Conservation (phyloP, 2,329 filamentous ascomycete species). For the Colletotrichum sp. region DNA sequence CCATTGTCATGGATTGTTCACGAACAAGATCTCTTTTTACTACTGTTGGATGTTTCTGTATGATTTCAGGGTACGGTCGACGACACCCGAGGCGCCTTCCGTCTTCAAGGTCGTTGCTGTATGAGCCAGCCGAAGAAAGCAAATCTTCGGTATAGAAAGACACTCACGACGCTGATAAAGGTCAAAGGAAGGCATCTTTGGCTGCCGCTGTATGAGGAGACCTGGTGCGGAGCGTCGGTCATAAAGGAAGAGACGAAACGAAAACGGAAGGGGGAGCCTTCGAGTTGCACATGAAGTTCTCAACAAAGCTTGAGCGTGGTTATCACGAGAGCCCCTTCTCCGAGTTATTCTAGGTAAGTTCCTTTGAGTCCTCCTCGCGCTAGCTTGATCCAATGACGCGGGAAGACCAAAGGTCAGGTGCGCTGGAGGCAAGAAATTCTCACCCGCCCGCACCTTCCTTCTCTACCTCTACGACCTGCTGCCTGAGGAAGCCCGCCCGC, state of each 20-base stretch:
- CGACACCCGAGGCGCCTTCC: background rate
- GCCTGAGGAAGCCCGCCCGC: background rate
- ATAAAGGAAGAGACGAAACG: background rate
- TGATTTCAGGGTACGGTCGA: fast-evolving
- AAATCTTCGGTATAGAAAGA: background rate
- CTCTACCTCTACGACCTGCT: background rate
- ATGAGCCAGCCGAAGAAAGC: background rate
- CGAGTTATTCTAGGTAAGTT: fast-evolving
- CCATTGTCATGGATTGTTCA: background rate
- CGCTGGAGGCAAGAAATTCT: background rate
- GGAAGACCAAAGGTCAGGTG: background rate
- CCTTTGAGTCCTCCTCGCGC: background rate
- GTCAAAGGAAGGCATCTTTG: fast-evolving
- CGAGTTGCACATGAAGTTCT: background rate
- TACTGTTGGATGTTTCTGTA: fast-evolving
- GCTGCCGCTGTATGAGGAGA: fast-evolving
- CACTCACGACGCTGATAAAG: fast-evolving
- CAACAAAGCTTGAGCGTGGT: fast-evolving
- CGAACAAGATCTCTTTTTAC: background rate
- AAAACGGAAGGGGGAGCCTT: background rate
- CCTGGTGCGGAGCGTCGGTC: fast-evolving
- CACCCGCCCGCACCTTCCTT: background rate
- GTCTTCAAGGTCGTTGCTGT: fast-evolving
- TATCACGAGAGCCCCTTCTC: background rate
- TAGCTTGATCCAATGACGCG: background rate